Evolutionary conservation across 345 rosid genomes (phyloP), one percentile per base, ranked within the genome.

Genomic region (Camelina neglecta): DNA sequence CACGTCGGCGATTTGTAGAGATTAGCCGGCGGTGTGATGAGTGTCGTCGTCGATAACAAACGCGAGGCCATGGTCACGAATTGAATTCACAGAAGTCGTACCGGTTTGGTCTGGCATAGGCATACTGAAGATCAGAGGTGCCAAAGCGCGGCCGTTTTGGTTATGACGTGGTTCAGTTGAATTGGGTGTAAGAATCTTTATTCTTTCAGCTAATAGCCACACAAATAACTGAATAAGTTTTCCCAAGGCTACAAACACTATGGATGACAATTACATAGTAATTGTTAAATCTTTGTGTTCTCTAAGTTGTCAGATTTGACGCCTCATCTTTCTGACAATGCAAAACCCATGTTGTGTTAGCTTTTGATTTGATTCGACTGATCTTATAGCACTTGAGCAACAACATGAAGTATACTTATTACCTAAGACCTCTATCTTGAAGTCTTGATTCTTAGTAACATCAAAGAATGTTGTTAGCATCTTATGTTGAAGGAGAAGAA

Each of bases 21-120:
- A 58, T 44, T 53, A 20, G 26, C 6, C 69, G 80, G 69, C 0
- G 84, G 69, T 35, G 36, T 12, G 41, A 70, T 15, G 11, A 66
- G 79, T 51, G 79, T 61, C 53, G 81, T 55, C 44, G 83, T 60
- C 44, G 85, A 64, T 53, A 82, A 63, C 60, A 84, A 72, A 70
- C 80, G 83, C 72, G 80, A 70, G 29, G 85, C 87, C 88, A 85
- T 84, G 4, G 67, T 48, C 6, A 21, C 54, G 62, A 71, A 1
- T 39, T 35, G 31, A 29, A 47, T 16, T 15, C 38, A 16, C 66
- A 23, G 42, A 45, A 15, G 3, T 65, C 58, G 72, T 38, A 67
- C 44, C 60, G 49, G 60, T 67, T 33, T 18, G 49, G 60, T 23
- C 12, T 39, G 12, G 12, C 23, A 63, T 42, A 24, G 26, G 11